Conservation (phyloP, 768 basidiomycete genomes). For the Amanita rubescens region DNA sequence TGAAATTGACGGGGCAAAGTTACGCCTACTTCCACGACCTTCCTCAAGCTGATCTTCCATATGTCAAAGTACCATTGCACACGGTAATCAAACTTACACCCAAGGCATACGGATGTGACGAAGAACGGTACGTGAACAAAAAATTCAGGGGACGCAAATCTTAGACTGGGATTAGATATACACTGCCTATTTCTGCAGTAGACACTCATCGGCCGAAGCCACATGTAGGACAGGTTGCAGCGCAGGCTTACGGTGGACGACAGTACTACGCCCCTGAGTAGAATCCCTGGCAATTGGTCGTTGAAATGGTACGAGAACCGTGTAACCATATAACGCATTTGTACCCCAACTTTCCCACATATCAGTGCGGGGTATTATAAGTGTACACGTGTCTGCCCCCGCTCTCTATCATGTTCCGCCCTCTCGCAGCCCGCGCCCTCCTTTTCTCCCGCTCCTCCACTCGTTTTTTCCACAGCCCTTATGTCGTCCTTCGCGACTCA, state of each 20-base stretch:
- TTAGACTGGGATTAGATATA: constrained; percentile 46
- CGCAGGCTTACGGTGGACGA: constrained; percentile 29
- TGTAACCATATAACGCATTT: constrained; percentile 14
- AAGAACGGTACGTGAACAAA: constrained; percentile 66
- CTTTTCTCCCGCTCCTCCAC: neutral
- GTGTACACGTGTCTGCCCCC: neutral
- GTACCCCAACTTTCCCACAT: constrained; percentile 1
- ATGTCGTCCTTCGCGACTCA: constrained; percentile 40
- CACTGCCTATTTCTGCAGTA: constrained; percentile 86
- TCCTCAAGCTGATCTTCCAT: constrained; percentile 89
- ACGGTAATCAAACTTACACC: constrained; percentile 98
- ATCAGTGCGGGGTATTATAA: neutral
- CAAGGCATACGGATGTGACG: constrained; percentile 97
- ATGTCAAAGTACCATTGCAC: constrained; percentile 95
- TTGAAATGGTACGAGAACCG: constrained; percentile 1
- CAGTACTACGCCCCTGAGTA: constrained; percentile 33
- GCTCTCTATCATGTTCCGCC: neutral
- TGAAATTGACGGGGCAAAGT: constrained; percentile 36
- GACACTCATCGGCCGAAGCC: constrained; percentile 82
- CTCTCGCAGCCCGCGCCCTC: neutral
- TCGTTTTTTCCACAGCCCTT: constrained; percentile 53
- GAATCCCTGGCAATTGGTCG: constrained; percentile 1
- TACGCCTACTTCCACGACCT: constrained; percentile 97
- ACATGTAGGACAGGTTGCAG: constrained; percentile 28
- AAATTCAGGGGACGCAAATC: neutral